Evolutionary conservation across 83 land plant species (phyloP), one percentile per base, ranked within the genome.

Genomic region (Picea mariana): DNA sequence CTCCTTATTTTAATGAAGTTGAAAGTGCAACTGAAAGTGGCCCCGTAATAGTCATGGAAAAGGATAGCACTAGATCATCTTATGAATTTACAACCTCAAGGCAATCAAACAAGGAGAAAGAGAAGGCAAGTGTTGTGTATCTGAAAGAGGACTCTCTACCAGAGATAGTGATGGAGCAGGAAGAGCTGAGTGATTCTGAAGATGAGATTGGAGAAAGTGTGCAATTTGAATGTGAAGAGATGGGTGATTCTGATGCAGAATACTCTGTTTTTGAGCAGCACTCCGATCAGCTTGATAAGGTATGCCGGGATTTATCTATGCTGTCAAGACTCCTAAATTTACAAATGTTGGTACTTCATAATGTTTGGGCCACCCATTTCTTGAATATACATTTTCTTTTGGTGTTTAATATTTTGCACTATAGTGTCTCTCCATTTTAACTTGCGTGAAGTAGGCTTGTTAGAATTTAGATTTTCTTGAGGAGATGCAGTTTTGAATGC

Each of bases 181-280:
- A 95, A 87, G 98, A 95, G 81, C 83, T 95, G 24, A 95, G 97
- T 86, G 98, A 94, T 79, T 89, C 98, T 65, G 96, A 94, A 67
- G 98, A 95, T 34, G 98, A 92, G 61, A 78, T 60, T 73, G 90
- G 67, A 66, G 91, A 83, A 82, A 67, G 90, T 82, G 97, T 95
- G 6, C 91, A 94, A 77, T 95, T 95, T 87, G 98, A 95, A 80
- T 84, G 86, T 85, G 98, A 94, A 86, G 97, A 95, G 81, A 94
- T 95, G 89, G 86, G 85, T 72, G 98, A 95, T 76, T 95, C 98
- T 58, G 98, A 95, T 81, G 91, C 85, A 78, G 98, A 95, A 47
- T 87, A 78, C 58, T 87, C 82, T 20, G 85, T 59, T 26, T 52
- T 17, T 84, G 84, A 82, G 69, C 82, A 85, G 67, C 62, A 75